Conservation (phyloP, 1,284 basidiomycete genomes). For the Tilletia horrida region DNA sequence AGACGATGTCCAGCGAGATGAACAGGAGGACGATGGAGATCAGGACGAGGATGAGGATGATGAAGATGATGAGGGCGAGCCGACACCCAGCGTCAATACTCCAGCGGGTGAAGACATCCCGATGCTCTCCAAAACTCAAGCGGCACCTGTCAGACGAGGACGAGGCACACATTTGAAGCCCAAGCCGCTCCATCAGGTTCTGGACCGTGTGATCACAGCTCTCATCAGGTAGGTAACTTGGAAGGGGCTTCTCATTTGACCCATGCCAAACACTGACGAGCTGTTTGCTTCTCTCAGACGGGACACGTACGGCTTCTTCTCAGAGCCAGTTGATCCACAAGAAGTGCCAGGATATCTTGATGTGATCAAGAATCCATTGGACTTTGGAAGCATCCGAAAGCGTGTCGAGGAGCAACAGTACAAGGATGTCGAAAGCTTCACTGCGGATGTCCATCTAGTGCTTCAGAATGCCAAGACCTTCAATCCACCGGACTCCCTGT, state of each 20-base stretch:
- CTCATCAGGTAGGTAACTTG: not conserved
- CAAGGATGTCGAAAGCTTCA: conserved; percentile 40
- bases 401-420: conserved; percentile 33
- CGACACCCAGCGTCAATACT: not conserved
- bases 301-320: conserved; percentile 80
- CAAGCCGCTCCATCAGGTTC: conserved; percentile 13
- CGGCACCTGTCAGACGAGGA: not conserved
- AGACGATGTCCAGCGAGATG: not conserved
- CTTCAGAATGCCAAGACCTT: conserved; percentile 47
- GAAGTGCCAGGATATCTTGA: conserved; percentile 70
- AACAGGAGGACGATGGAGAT: conserved; percentile 3
- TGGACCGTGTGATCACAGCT: conserved; percentile 3
- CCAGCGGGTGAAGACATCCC: not conserved
- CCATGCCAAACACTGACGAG: not conserved
- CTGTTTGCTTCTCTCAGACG: conserved; percentile 60
- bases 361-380: conserved; percentile 71
- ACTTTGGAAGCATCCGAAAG: conserved; percentile 71
- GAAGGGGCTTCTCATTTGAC: not conserved
- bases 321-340: conserved; percentile 66
- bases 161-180: conserved; percentile 1
- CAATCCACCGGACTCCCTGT: conserved; percentile 48
- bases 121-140: not conserved
- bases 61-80: not conserved
- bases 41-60: conserved; percentile 11
- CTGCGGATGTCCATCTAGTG: conserved; percentile 46